Percentiles rank a stretch among this genome's conserved stretches.
phyloP scores from a whole-genome alignment of 1,284 basidiomycete genomes.

The Ceratobasidium sp. region DNA sequence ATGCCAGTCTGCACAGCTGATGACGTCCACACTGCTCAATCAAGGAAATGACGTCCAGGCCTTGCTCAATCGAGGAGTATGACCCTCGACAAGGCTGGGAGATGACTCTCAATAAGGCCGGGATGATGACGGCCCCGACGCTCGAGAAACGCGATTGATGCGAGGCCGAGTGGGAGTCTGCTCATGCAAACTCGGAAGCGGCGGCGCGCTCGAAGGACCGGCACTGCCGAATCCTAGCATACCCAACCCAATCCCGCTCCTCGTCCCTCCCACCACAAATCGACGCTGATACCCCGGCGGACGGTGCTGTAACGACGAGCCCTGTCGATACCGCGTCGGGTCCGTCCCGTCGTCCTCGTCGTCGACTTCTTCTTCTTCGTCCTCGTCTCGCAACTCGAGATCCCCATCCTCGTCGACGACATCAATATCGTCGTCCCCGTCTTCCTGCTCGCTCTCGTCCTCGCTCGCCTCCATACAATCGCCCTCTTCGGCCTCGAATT shows the following conservation, averaged over 20 bases:
- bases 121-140: conserved; percentile 29
- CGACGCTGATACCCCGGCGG: conserved; percentile 34
- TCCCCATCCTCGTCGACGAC: conserved; percentile 56
- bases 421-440: conserved; percentile 57
- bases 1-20: conserved; percentile 9
- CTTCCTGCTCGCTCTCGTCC: conserved; percentile 54
- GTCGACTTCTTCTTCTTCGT: conserved; percentile 71
- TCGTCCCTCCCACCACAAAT: conserved; percentile 5
- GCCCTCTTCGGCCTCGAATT: conserved; percentile 49
- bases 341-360: conserved; percentile 16
- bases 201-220: conserved; percentile 17
- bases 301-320: conserved; percentile 28
- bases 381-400: conserved; percentile 56
- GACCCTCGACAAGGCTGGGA: too few species aligned
- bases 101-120: conserved; percentile 23
- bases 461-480: conserved; percentile 63
- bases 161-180: conserved; percentile 33
- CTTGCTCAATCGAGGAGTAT: too few species aligned
- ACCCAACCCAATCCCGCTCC: conserved; percentile 23
- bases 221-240: conserved; percentile 30
- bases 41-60: too few species aligned
- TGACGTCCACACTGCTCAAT: too few species aligned
- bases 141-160: conserved; percentile 24
- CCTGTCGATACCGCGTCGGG: conserved; percentile 29
- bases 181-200: conserved; percentile 14